Base-by-base conservation (phyloP, 352 stramenopile genomes). In the Vaucheria bursata region DNA sequence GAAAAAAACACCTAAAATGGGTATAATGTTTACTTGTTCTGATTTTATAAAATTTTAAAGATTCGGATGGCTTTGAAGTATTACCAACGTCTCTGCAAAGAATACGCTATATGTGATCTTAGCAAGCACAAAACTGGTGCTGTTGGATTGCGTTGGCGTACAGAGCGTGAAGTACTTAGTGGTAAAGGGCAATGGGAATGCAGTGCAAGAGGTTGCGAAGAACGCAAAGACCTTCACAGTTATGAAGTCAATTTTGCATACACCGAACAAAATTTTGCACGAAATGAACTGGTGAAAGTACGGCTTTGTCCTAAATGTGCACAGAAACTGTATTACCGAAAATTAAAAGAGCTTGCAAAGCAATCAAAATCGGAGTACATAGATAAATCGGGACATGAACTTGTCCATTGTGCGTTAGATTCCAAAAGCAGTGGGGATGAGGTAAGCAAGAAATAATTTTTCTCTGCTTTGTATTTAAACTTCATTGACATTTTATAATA, bases 201-300 rank as follows among this genome's bases (percentile, higher is more conserved):
- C 59, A 72, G 76, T n/a, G 66, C 33, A n/a, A n/a, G 75, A 32
- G 76, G 70, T 18, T 81, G 76, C 49, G 34, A 49, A 37, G 76
- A 67, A 65, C 68, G 76, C n/a, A 45, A 29, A 33, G 70, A 81
- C 52, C 53, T 81, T 25, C 76, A 81, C 68, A 77, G 66, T 39
- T 81, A 81, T 49, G 76, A 81, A 36, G 2, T 78, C 25, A 81
- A 81, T 29, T 81, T 81, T 53, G 76, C 52, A 64, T 81, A 77
- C 52, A 76, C 70, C 8, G 76, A 81, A 18, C 59, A 70, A n/a
- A 72, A 59, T 18, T 12, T 33, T 1, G 25, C 71, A n/a, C 75
- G 76, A 38, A 81, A 81, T 53, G 76, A 81, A 65, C 76, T 81
- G 7, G 76, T 79, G 25, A 81, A 81, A 64, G 76, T 81, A 37